Evolutionary conservation across 2,329 filamentous ascomycete species (phyloP), one percentile per base, ranked within the genome.

Genomic region (Ophiostoma ulmi): DNA sequence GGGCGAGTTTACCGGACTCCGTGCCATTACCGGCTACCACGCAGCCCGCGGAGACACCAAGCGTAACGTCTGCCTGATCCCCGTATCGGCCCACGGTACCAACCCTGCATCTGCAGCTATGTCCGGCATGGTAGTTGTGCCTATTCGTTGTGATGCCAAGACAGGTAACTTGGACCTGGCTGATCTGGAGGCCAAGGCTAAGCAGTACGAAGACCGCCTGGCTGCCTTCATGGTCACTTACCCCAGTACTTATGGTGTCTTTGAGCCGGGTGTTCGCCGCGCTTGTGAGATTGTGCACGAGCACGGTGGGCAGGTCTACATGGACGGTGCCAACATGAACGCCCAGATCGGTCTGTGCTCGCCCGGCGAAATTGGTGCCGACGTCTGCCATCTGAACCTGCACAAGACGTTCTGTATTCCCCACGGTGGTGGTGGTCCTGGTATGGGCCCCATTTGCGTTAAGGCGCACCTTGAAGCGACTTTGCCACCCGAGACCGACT

Each of bases 331-430:
- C 74, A 98, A 98, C 83, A 95, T 97, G 93, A 98, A 97, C 78
- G 94, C 94, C 22, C 94, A 98, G 80, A 97, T 98, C 74, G 94
- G 94, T 14, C 86, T 98, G 13, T 97, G 93, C 83, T 97, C 93
- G 0, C 94, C 94, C 1, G 94, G 94, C 55, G 93, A 96, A 79
- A 97, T 98, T 75, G 94, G 94, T 26, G 94, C 94, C 39, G 94
- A 98, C 78, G 94, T 97, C 55, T 98, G 94, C 86, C 94, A 97
- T 83, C 85, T 98, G 72, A 98, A 98, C 81, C 86, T 98, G 61
- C 94, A 98, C 87, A 98, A 98, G 87, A 98, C 94, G 3, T 98
- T 98, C 85, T 98, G 94, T 79, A 98, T 98, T 77, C 94, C 94
- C 66, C 94, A 98, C 80, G 94, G 94, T 70, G 94, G 94, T 74